Percentiles rank a stretch among this genome's conserved stretches.
Evolutionary conservation across 2,329 filamentous ascomycete genomes (phyloP).

Genomic region (Endocalyx cinctus): DNA sequence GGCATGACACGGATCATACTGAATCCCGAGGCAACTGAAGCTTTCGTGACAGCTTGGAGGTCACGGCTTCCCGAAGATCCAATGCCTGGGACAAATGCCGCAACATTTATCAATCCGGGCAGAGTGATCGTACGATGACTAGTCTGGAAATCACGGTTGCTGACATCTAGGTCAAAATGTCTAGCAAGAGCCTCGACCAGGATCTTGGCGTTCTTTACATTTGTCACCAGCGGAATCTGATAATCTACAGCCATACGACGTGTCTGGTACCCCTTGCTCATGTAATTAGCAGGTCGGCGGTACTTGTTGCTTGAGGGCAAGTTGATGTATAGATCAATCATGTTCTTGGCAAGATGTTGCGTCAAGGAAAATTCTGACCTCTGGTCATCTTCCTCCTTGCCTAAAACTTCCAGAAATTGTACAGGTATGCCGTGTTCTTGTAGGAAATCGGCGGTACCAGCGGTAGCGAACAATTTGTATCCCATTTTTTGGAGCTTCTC

Average conservation of each 20-base stretch:
- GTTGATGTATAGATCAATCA: constrained; percentile 99
- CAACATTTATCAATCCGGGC: constrained; percentile 72
- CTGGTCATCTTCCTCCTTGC: constrained; percentile 73
- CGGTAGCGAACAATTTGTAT: constrained; percentile 93
- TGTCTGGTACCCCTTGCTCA: constrained; percentile 96
- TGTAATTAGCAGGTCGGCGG: constrained; percentile 93
- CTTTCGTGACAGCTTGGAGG: constrained; percentile 65
- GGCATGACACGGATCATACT: constrained; percentile 79
- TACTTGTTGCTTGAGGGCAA: constrained; percentile 98
- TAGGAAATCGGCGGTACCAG: constrained; percentile 93
- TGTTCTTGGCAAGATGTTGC: constrained; percentile 93
- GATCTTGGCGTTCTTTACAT: constrained; percentile 99
- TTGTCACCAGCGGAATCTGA: constrained; percentile 94
- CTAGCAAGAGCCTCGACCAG: constrained; percentile 89
- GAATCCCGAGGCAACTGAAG: constrained; percentile 70
- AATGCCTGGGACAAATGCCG: constrained; percentile 74
- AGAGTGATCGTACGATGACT: constrained; percentile 74
- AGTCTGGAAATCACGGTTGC: constrained; percentile 83
- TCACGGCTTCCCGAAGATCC: constrained; percentile 61
- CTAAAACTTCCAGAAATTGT: constrained; percentile 87
- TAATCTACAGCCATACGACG: constrained; percentile 97
- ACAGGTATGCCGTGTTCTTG: constrained; percentile 88
- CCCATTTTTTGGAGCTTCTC: constrained; percentile 84
- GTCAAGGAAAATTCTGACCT: constrained; percentile 96
- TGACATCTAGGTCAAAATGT: constrained; percentile 79